Base-by-base conservation (phyloP, 2,329 filamentous ascomycete species). In the Neocucurbitaria cava region DNA sequence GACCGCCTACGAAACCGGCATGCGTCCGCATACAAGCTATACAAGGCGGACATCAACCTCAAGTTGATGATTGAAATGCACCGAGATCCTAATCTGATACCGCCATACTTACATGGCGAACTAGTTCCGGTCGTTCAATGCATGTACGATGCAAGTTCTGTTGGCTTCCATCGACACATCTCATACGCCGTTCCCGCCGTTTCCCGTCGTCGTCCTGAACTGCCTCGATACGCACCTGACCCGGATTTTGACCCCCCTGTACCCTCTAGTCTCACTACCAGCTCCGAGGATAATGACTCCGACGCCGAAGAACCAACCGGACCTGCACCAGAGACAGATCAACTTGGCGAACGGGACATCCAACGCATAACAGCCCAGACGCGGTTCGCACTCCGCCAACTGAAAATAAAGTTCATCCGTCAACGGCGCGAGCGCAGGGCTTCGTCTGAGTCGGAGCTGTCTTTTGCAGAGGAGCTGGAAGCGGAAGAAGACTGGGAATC, bases 121-220 rank as follows among this genome's bases (percentile, higher is more conserved):
- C 57, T 40, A 0, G 35, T 54, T 3, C 72, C 72, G 2, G 35
- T 61, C 10, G 54, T 61, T 5, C 41, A 68, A 1, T 67, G 60
- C 28, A 7, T 74, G 65, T 76, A 69, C 55, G 56, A 71, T n/a
- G 58, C 65, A n/a, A 48, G 55, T 76, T 90, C 91, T 3, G 46
- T 69, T 0, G 71, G 72, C 3, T 75, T 75, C 35, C 48, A 40
- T 8, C 66, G 68, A n/a, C 56, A 59, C 28, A 48, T 67, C 9
- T 21, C 26, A 17, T 31, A 53, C 5, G 3, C 39, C 33, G 20
- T n/a, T n/a, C n/a, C n/a, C n/a, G n/a, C n/a, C n/a, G n/a, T n/a
- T n/a, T n/a, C n/a, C n/a, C n/a, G n/a, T n/a, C n/a, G n/a, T n/a
- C n/a, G n/a, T n/a, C n/a, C n/a, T n/a, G n/a, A n/a, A n/a, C n/a